phyloP scores from a whole-genome alignment of 2,329 filamentous ascomycete genomes.

The Sporothrix humicola region DNA sequence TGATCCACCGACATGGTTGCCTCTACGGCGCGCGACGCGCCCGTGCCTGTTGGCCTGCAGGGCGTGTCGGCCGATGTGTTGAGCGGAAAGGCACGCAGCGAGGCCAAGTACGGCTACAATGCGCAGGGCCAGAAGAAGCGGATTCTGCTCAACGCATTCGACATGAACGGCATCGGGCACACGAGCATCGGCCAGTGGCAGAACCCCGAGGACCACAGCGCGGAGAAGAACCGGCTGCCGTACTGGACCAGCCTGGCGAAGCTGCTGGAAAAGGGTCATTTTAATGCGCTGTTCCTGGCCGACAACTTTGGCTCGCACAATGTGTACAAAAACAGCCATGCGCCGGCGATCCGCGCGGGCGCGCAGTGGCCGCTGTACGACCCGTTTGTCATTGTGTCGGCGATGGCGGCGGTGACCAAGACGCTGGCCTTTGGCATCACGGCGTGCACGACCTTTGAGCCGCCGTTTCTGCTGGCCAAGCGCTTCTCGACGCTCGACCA shows the following conservation, averaged over 20 bases:
- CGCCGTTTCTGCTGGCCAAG: slow-evolving; percentile 32
- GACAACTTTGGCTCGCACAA: slow-evolving; percentile 31
- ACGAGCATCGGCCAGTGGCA: slow-evolving; percentile 32
- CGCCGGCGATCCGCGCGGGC: slow-evolving; percentile 25
- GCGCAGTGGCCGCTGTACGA: slow-evolving; percentile 33
- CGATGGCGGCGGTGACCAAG: slow-evolving; percentile 37
- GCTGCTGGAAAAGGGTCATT: slow-evolving; percentile 26
- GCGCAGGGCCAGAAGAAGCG: slow-evolving; percentile 33
- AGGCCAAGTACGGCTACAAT: slow-evolving; percentile 28
- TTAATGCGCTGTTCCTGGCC: slow-evolving; percentile 34
- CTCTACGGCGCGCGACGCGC: slow-evolving; percentile 2
- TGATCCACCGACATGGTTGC: background rate
- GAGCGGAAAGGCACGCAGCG: slow-evolving; percentile 18
- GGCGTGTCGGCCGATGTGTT: slow-evolving; percentile 27
- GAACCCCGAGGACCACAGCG: slow-evolving; percentile 34
- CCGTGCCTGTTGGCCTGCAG: slow-evolving; percentile 25
- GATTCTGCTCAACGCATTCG: slow-evolving; percentile 35
- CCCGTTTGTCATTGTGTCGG: slow-evolving; percentile 31
- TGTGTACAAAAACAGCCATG: slow-evolving; percentile 33
- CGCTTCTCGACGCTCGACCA: slow-evolving; percentile 35
- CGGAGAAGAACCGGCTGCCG: slow-evolving; percentile 28
- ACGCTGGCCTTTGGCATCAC: slow-evolving; percentile 35
- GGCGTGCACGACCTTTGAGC: slow-evolving; percentile 30
- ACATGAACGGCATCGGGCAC: slow-evolving; percentile 35
- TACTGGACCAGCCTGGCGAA: slow-evolving; percentile 33